These are phyloP conservation scores for Ottelia alismoides DNA, from an alignment of 106 monocot genomes.

Conservation along the genomic window DNA sequence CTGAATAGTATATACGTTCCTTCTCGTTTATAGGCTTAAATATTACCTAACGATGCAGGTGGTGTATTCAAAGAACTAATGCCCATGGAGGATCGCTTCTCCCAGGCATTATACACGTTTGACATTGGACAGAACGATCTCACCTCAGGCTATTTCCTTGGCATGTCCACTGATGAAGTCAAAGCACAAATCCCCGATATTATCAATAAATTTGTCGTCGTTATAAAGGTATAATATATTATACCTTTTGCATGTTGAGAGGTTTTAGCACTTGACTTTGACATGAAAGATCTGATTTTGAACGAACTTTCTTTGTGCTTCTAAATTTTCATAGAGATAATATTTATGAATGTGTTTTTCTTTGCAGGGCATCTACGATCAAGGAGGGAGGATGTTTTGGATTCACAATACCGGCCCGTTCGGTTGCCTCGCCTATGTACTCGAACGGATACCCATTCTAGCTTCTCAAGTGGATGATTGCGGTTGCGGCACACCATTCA, in stretches of 20 bases:
- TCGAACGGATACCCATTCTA: slow-evolving; percentile 20
- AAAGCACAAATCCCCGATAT: slow-evolving; percentile 23
- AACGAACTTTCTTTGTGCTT: no score
- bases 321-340: no score
- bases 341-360: no score
- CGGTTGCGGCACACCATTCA: slow-evolving; percentile 62
- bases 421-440: slow-evolving; percentile 72
- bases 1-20: no score
- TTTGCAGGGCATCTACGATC: slow-evolving; percentile 40
- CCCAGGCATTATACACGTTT: slow-evolving; percentile 21
- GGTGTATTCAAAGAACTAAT: slow-evolving; percentile 21
- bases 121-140: slow-evolving; percentile 49
- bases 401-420: slow-evolving; percentile 92
- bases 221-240: slow-evolving; percentile 31
- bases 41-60: no score
- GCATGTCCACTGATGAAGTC: slow-evolving; percentile 25
- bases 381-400: slow-evolving; percentile 81
- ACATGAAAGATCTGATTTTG: no score
- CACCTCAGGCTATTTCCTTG: slow-evolving; percentile 19
- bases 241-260: no score
- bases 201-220: slow-evolving; percentile 13
- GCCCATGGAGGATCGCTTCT: slow-evolving; percentile 23
- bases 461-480: slow-evolving; percentile 26
- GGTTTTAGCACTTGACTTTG: no score
- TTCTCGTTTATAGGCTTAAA: no score